Percentiles rank a stretch among this genome's conserved stretches.
phyloP scores from a whole-genome alignment of 768 basidiomycete species.

The Lentinula raphanica region DNA sequence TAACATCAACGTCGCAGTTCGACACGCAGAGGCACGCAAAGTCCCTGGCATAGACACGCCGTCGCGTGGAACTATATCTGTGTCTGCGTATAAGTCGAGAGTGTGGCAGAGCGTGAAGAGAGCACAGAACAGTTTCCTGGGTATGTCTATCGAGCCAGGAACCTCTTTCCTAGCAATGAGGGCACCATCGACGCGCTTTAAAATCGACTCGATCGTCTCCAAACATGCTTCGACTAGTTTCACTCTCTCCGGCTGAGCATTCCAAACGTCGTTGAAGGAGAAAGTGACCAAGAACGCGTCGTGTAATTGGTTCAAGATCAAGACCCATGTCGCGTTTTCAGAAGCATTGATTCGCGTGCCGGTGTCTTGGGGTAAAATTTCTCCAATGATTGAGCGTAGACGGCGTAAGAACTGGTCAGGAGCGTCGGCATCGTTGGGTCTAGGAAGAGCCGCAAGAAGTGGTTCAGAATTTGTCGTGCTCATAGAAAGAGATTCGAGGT shows the following conservation, averaged over 20 bases:
- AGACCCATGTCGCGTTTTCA: neutral
- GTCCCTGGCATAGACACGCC: slow-evolving; percentile 40
- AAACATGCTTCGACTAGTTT: neutral
- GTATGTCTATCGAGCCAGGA: neutral
- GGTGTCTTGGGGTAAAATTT: neutral
- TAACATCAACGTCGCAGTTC: slow-evolving; percentile 40
- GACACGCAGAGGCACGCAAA: slow-evolving; percentile 43
- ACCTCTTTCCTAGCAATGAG: neutral
- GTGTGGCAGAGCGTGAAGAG: slow-evolving; percentile 36
- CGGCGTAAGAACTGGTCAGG: neutral
- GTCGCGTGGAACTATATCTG: slow-evolving; percentile 31
- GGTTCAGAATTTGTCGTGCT: neutral
- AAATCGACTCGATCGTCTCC: neutral
- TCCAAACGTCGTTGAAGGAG: slow-evolving; percentile 5
- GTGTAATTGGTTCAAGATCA: neutral
- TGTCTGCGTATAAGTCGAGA: slow-evolving; percentile 56
- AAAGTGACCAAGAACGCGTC: slow-evolving; percentile 1
- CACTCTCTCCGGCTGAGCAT: slow-evolving; percentile 2
- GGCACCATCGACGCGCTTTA: slow-evolving; percentile 2
- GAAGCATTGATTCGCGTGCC: neutral
- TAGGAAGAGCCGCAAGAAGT: neutral
- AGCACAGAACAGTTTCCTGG: neutral
- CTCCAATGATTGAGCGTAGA: neutral
- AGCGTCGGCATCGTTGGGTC: neutral
- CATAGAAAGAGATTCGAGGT: neutral